Evolutionary conservation across 1,139 yeast genomes (phyloP).

Genomic region (Petasospora fabianii): DNA sequence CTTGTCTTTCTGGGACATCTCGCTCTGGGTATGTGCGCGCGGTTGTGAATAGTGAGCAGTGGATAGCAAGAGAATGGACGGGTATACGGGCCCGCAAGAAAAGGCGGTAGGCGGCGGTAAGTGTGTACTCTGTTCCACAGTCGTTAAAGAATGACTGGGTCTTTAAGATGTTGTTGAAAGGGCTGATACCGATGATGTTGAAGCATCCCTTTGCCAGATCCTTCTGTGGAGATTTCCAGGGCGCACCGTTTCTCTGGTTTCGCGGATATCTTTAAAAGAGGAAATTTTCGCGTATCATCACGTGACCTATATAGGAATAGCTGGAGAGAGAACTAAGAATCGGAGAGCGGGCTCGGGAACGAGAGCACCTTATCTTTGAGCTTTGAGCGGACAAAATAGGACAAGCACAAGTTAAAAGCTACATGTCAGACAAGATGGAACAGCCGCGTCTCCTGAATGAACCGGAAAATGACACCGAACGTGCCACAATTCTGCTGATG

Average conservation of each 20-base stretch:
- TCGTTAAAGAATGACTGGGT: too few relatives aligned
- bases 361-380: too few relatives aligned
- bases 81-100: too few relatives aligned
- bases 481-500: constrained; percentile 78
- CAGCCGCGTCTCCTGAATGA: constrained; percentile 25
- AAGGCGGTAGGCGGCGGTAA: too few relatives aligned
- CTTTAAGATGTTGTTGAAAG: too few relatives aligned
- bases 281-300: neutral
- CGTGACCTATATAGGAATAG: neutral
- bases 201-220: too few relatives aligned
- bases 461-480: constrained; percentile 42
- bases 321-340: too few relatives aligned
- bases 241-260: neutral
- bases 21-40: neutral
- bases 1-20: constrained; percentile 20
- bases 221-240: neutral
- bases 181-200: too few relatives aligned
- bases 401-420: too few relatives aligned
- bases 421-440: constrained; percentile 5
- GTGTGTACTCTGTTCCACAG: too few relatives aligned
- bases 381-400: too few relatives aligned
- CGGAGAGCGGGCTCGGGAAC: too few relatives aligned
- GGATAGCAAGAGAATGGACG: neutral
- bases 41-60: neutral
- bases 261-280: neutral